Base-by-base conservation (phyloP, 805 yeast genomes). In the Yarrowia alimentaria region DNA sequence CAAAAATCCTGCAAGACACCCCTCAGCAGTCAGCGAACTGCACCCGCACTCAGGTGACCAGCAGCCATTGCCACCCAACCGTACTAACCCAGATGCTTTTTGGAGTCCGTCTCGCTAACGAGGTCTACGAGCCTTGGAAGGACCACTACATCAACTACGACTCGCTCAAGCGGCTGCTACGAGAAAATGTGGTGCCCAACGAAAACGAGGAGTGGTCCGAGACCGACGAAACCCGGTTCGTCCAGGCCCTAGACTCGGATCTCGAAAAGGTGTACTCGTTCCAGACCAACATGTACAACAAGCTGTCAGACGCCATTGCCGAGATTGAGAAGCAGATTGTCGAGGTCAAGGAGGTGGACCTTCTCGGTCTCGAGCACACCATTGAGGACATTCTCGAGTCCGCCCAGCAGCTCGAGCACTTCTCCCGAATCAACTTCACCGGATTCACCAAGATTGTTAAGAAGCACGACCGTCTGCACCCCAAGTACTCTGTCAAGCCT, bases 401-500 rank as follows among this genome's bases (percentile, higher is more conserved):
- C 59, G 86, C 98, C 9, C 86, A 85, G 60, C 91, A 87, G 61
- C 72, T 93, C 59, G 96, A 90, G 65, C 86, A 80, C 63, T 93
- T 93, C 69, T 83, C 94, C 32, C 77, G 99, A 61, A 68, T 91
- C 58, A 93, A 93, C 68, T 93, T 83, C 71, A 91, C 99, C 11
- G 99, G 97, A 1, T 91, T 93, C 69, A 77, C 81, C 60, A 93
- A 93, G 65, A 87, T 93, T 59, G 97, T 90, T 57, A 90, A 91
- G 71, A 91, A 91, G 69, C 99, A 93, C 64, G 98, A 93, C 69
- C 79, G 96, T 49, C 67, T 91, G 57, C 97, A 90, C 67, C 77
- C 89, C 24, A 75, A 79, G 57, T 93, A 84, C 67, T 83, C 93
- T n/a, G 97, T 91, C 18, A 83, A 80, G 64, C 95, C 98, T 0